Conservation (phyloP, 106 monocot species). For the Dioscorea zingiberensis region DNA sequence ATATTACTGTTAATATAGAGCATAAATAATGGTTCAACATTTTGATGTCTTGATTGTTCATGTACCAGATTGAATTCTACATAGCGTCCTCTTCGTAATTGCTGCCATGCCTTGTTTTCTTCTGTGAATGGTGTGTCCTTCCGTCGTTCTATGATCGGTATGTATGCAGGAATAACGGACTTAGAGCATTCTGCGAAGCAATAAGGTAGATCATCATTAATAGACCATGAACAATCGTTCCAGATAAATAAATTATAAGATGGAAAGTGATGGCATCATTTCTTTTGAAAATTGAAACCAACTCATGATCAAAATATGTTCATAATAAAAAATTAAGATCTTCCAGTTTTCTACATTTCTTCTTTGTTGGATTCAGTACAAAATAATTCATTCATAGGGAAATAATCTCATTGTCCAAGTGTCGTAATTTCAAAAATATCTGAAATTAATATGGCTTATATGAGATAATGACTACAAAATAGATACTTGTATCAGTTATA, state of each 20-base stretch:
- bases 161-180: slow-evolving; percentile 79
- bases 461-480: too few species aligned
- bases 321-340: not conserved
- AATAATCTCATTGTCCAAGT: too few species aligned
- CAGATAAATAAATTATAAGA: too few species aligned
- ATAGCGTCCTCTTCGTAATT: slow-evolving; percentile 87
- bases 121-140: slow-evolving; percentile 86
- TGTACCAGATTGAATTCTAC: slow-evolving; percentile 96
- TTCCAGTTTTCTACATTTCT: too few species aligned
- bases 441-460: too few species aligned
- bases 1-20: not conserved
- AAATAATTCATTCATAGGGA: too few species aligned
- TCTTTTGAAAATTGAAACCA: too few species aligned
- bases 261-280: too few species aligned
- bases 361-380: too few species aligned
- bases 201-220: not conserved
- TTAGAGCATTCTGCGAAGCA: slow-evolving; percentile 72
- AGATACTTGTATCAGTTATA: too few species aligned
- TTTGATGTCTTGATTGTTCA: not conserved
- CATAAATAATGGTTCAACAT: not conserved
- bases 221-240: not conserved
- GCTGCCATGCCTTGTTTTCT: slow-evolving; percentile 90
- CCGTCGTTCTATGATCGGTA: slow-evolving; percentile 71
- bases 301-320: not conserved
- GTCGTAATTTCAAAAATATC: too few species aligned